These are phyloP conservation scores for Carex parvula DNA, from an alignment of 176 grass and related monocot species.

Conservation along the genomic window DNA sequence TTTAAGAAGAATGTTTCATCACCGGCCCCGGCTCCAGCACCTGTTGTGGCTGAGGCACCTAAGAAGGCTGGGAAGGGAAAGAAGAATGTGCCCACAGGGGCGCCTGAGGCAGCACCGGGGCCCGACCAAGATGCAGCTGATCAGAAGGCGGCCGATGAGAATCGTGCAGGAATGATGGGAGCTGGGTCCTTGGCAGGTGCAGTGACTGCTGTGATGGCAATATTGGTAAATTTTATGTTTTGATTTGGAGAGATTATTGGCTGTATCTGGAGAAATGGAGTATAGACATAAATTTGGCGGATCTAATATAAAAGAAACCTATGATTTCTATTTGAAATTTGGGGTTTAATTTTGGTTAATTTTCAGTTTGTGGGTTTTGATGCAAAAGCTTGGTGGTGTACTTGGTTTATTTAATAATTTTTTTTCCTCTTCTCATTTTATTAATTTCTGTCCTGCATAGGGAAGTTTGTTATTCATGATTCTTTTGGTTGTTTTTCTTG, in stretches of 20 bases:
- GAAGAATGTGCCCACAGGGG: slow-evolving; percentile 32
- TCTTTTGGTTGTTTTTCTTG: too few relatives aligned
- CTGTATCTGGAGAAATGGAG: background rate
- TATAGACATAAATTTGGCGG: background rate
- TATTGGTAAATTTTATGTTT: slow-evolving; percentile 7
- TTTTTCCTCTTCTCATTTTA: background rate
- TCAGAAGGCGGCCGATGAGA: slow-evolving; percentile 31
- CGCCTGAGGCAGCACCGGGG: slow-evolving; percentile 18
- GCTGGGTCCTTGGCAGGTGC: background rate
- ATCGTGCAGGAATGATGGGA: slow-evolving; percentile 5
- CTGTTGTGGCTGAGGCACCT: slow-evolving; percentile 41
- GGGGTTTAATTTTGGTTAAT: slow-evolving; percentile 21
- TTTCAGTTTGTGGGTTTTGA: slow-evolving; percentile 25
- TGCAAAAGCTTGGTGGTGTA: slow-evolving; percentile 18
- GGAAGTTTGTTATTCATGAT: slow-evolving; percentile 2
- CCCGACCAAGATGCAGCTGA: slow-evolving; percentile 17
- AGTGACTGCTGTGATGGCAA: background rate
- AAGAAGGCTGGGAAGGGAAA: slow-evolving; percentile 33
- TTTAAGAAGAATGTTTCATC: slow-evolving; percentile 40
- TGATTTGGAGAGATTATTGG: slow-evolving; percentile 3
- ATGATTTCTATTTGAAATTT: background rate
- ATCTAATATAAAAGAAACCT: slow-evolving; percentile 20
- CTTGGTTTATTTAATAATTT: background rate
- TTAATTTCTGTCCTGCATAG: background rate
- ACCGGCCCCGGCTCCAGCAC: slow-evolving; percentile 35